Evolutionary conservation across 1,139 yeast species (phyloP).

Genomic region (Debaryomycetaceae sp.): DNA sequence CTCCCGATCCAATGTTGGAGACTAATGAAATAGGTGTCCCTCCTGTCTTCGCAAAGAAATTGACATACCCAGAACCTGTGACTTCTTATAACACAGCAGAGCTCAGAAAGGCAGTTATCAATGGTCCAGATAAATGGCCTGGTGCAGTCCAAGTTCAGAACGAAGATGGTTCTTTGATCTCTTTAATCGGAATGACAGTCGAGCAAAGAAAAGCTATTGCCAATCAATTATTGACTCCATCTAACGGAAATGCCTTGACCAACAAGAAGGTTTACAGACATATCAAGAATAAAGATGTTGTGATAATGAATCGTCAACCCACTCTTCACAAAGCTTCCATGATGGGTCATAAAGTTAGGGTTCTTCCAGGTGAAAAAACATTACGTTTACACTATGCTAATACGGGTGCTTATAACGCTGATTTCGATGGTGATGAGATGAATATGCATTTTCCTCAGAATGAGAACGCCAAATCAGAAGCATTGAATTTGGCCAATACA

Average conservation of each 20-base stretch:
- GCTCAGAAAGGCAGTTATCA: slow-evolving; percentile 89
- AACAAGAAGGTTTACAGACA: slow-evolving; percentile 95
- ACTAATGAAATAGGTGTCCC: slow-evolving; percentile 99
- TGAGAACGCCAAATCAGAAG: slow-evolving; percentile 97
- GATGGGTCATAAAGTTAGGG: slow-evolving; percentile 99
- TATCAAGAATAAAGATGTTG: slow-evolving; percentile 91
- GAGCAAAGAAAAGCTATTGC: slow-evolving; percentile 98
- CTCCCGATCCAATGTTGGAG: slow-evolving; percentile 98
- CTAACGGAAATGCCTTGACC: slow-evolving; percentile 52
- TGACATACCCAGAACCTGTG: slow-evolving; percentile 98
- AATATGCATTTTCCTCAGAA: slow-evolving; percentile 99
- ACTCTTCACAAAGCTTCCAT: slow-evolving; percentile 98
- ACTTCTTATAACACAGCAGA: slow-evolving; percentile 91
- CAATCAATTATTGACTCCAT: slow-evolving; percentile 88
- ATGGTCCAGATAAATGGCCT: slow-evolving; percentile 98
- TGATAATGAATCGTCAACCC: slow-evolving; percentile 98
- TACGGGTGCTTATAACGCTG: slow-evolving; percentile 98
- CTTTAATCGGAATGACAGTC: slow-evolving; percentile 80
- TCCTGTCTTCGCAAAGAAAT: slow-evolving; percentile 92
- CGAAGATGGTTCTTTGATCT: slow-evolving; percentile 87
- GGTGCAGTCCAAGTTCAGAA: slow-evolving; percentile 97
- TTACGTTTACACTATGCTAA: slow-evolving; percentile 96
- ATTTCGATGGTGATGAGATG: slow-evolving; percentile 99
- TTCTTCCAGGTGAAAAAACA: slow-evolving; percentile 95
- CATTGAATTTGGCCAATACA: slow-evolving; percentile 89